Base-by-base conservation (phyloP, 345 rosid genomes). In the Trapa incisa region DNA sequence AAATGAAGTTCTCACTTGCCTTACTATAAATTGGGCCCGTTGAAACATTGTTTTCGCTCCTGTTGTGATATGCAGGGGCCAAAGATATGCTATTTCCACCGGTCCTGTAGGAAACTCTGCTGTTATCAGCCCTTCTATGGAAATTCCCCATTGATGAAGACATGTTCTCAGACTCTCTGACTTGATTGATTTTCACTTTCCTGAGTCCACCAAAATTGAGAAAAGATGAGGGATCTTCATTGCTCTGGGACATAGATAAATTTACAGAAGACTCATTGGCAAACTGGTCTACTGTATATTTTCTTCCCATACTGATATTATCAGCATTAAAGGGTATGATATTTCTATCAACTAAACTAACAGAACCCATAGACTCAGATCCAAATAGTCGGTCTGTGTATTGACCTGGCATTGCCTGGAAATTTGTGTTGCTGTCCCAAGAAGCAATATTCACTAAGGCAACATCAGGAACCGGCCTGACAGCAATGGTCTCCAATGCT, bases 181-280 rank as follows among this genome's bases (percentile, higher is more conserved):
- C 86, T 72, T 83, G 80, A 71, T 77, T 86, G 77, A 86, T 79
- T 71, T 66, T 77, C 54, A 82, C 80, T 76, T 83, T 86, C 70
- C 83, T 79, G 45, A 78, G 63, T 74, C 87, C 87, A 66, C 83
- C 82, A 72, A 75, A 79, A 70, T 67, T 75, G n/a, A 76, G 57
- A 72, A 74, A 41, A 16, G 81, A 70, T n/a, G 81, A 72, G 12
- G 80, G 76, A 71, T 83, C 86, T 61, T 77, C 83, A 13, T 67
- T 33, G 16, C 64, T 41, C 52, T 70, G 84, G 64, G 88, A 68
- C 76, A 82, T 56, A 50, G 85, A 80, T 62, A 86, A 74, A 67
- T 75, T 79, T 63, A 69, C 70, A 12, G 76, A 73, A 0, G 81
- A 77, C 62, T 75, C 67, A 70, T 73, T 74, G 62, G 58, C 76